These are phyloP conservation scores for Lepidium aucheri DNA, from an alignment of 345 rosid genomes.

Conservation along the genomic window DNA sequence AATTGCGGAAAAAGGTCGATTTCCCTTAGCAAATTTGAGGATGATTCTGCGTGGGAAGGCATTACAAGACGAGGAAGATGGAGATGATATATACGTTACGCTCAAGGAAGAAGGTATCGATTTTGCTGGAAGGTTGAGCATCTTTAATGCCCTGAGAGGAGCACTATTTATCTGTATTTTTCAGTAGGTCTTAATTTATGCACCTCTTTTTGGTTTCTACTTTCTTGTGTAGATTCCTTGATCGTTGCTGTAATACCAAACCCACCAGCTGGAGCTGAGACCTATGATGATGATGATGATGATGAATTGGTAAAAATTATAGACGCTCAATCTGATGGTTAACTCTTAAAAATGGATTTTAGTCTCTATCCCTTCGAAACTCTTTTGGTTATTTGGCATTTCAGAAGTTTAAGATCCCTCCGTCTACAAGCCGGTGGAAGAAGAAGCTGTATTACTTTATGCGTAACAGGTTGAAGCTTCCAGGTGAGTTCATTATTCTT, in stretches of 20 bases:
- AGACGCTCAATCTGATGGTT: neutral
- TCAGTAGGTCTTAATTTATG: neutral
- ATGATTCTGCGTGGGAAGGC: conserved; percentile 62
- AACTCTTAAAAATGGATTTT: neutral
- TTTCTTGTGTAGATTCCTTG: conserved; percentile 43
- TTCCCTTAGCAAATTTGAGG: conserved; percentile 52
- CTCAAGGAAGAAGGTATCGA: conserved; percentile 46
- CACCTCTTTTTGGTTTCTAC: neutral
- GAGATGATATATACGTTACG: conserved; percentile 38
- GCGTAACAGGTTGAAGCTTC: conserved; percentile 61
- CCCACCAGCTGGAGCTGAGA: conserved; percentile 44
- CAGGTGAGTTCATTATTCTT: conserved; percentile 41
- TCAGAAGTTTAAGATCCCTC: conserved; percentile 75
- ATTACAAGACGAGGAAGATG: conserved; percentile 53
- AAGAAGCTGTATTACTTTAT: conserved; percentile 55
- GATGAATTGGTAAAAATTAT: conserved; percentile 46
- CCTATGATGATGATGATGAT: conserved; percentile 37
- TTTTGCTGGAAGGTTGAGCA: neutral
- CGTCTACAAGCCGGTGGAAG: conserved; percentile 63
- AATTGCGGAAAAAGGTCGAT: conserved; percentile 41
- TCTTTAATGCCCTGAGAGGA: no score
- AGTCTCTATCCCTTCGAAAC: neutral
- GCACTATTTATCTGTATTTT: neutral
- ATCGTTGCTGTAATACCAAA: conserved; percentile 78
- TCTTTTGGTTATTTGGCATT: conserved; percentile 1